These are phyloP conservation scores for Bonnemaisonia californica DNA, from an alignment of 31 red algal species.

Conservation along the genomic window DNA sequence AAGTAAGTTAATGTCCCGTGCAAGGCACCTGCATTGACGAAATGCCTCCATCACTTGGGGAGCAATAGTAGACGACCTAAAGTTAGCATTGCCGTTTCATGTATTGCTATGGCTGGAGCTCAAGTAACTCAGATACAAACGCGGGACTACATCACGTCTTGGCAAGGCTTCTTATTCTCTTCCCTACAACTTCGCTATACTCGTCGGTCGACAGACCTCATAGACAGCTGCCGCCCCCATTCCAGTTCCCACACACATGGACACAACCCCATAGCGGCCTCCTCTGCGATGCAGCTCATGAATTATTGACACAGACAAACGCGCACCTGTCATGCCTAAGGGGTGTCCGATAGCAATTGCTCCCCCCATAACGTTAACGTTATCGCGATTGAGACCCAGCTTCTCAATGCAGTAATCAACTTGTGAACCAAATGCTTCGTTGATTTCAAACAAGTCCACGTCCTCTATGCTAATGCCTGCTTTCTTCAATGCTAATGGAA, in stretches of 20 bases:
- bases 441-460: conserved; percentile 96
- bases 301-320: conserved; percentile 84
- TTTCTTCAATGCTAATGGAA: conserved; percentile 81
- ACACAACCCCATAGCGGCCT: conserved; percentile 90
- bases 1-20: too few species aligned
- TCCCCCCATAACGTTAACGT: conserved; percentile 96
- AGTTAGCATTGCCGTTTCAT: too few species aligned
- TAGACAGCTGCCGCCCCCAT: conserved; percentile 98
- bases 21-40: too few species aligned
- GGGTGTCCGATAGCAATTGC: conserved; percentile 99
- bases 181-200: conserved; percentile 35
- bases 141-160: too few species aligned
- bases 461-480: conserved; percentile 74
- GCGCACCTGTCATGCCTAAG: conserved; percentile 94
- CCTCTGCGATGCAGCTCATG: conserved; percentile 81
- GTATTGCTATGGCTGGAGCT: too few species aligned
- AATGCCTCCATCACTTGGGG: too few species aligned
- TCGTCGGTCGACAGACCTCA: conserved; percentile 53
- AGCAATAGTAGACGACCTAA: too few species aligned
- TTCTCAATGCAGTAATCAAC: conserved; percentile 86
- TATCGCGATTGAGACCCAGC: conserved; percentile 86
- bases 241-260: conserved; percentile 97
- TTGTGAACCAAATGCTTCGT: conserved; percentile 99
- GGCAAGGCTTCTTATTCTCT: not conserved
- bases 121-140: too few species aligned